Conservation (phyloP, 1,284 basidiomycete genomes). For the Heterobasidion parviporum region DNA sequence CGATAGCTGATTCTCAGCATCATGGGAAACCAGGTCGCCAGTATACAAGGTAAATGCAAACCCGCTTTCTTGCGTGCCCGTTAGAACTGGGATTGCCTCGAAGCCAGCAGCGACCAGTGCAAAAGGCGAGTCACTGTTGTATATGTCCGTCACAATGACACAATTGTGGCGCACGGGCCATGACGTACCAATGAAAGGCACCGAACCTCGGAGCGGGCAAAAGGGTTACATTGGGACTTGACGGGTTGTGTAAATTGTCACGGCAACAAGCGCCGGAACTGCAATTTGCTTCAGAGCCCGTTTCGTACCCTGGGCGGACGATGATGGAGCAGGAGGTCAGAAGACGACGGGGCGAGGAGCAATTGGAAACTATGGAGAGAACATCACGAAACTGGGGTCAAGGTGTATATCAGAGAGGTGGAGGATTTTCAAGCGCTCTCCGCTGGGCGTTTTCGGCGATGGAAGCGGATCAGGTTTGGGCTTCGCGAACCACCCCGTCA, state of each 20-base stretch:
- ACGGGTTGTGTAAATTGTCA: constrained; percentile 40
- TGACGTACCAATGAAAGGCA: constrained; percentile 45
- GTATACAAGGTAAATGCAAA: constrained; percentile 69
- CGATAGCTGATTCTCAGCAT: constrained; percentile 55
- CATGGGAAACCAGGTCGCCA: constrained; percentile 72
- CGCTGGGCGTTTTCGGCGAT: constrained; percentile 44
- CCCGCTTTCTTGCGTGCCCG: constrained; percentile 49
- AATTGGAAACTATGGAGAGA: not conserved
- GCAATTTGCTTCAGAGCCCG: constrained; percentile 69
- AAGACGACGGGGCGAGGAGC: too few species aligned
- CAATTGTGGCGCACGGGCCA: not conserved
- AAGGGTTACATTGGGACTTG: constrained; percentile 41
- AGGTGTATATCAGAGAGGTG: constrained; percentile 77
- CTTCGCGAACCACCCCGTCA: constrained; percentile 51
- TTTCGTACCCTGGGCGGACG: constrained; percentile 48
- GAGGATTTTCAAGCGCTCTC: constrained; percentile 61
- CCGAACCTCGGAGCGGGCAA: constrained; percentile 63
- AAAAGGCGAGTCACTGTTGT: constrained; percentile 59
- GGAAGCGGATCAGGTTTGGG: constrained; percentile 65
- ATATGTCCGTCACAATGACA: not conserved
- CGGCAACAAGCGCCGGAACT: constrained; percentile 70
- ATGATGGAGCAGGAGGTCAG: too few species aligned
- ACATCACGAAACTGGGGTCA: constrained; percentile 44
- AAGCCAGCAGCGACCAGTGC: constrained; percentile 56
- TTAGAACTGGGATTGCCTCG: constrained; percentile 59